These are phyloP conservation scores for Lasiosphaeria miniovina DNA, from an alignment of 495 filamentous ascomycete genomes.

Conservation along the genomic window DNA sequence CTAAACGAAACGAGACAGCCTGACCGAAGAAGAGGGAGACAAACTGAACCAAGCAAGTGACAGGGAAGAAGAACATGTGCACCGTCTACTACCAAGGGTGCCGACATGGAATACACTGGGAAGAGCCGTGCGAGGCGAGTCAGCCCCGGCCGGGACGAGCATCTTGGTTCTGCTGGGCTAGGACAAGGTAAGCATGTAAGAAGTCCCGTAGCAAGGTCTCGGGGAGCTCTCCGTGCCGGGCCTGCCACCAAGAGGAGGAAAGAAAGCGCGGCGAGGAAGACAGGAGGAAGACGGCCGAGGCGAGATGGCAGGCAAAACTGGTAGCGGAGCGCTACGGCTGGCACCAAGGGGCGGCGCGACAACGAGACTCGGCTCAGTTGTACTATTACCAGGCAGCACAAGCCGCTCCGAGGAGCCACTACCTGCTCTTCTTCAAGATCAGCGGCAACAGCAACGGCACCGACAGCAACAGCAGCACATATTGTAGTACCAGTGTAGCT, in stretches of 20 bases:
- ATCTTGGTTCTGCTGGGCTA: background rate
- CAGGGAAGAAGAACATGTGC: background rate
- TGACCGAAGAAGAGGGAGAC: background rate
- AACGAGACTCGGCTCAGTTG: background rate
- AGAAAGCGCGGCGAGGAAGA: background rate
- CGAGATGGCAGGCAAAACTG: background rate
- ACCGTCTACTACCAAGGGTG: background rate
- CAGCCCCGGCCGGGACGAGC: too few relatives aligned
- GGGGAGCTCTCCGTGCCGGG: background rate
- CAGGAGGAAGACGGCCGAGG: background rate
- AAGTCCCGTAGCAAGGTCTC: background rate
- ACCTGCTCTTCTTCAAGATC: background rate
- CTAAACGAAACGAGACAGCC: background rate
- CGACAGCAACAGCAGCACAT: too few relatives aligned
- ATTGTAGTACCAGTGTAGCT: too few relatives aligned
- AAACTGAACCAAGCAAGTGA: background rate
- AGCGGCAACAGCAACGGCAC: background rate
- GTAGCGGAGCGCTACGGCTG: slow-evolving; percentile 5
- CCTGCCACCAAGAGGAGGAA: background rate
- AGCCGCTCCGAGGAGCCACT: background rate
- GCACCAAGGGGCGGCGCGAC: background rate
- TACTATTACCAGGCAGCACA: background rate
- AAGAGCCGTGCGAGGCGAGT: background rate
- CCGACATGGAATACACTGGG: background rate
- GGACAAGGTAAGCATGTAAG: background rate